Conservation (phyloP, 1,284 basidiomycete genomes). For the Cutaneotrichosporon cutaneum region DNA sequence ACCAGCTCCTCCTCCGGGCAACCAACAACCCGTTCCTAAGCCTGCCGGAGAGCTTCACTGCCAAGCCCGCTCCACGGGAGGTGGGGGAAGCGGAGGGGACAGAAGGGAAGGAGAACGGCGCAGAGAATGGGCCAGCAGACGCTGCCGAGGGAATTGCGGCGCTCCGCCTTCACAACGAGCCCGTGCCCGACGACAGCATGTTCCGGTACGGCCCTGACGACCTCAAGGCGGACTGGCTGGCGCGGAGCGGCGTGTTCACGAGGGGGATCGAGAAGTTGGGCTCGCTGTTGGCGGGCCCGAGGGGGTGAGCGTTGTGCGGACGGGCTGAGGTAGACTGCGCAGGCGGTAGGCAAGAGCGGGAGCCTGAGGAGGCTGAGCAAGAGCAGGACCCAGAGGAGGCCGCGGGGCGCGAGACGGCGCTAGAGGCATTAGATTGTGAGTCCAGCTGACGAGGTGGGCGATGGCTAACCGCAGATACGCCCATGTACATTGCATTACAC, state of each 20-base stretch:
- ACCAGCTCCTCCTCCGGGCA: conserved; percentile 45
- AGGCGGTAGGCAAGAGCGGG: neutral
- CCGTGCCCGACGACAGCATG: conserved; percentile 32
- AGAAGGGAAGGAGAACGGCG: neutral
- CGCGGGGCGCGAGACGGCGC: neutral
- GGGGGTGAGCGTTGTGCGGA: conserved; percentile 11
- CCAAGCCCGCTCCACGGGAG: conserved; percentile 10
- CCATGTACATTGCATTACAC: neutral
- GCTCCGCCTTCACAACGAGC: conserved; percentile 12
- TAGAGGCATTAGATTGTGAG: conserved; percentile 1
- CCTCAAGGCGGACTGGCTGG: conserved; percentile 38
- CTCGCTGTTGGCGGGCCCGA: conserved; percentile 35
- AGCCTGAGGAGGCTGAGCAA: neutral
- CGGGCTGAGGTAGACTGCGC: neutral
- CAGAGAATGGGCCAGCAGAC: no score
- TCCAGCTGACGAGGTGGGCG: neutral
- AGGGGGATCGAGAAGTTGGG: conserved; percentile 41
- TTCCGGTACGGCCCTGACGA: conserved; percentile 42
- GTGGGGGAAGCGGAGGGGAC: neutral
- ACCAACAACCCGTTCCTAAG: conserved; percentile 48
- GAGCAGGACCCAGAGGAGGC: neutral
- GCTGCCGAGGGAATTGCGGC: neutral
- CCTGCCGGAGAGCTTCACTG: conserved; percentile 36
- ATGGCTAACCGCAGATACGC: neutral
- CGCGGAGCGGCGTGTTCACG: conserved; percentile 36